Conservation (phyloP, 495 filamentous ascomycete species). For the Hyphodiscus hymeniophilus region DNA sequence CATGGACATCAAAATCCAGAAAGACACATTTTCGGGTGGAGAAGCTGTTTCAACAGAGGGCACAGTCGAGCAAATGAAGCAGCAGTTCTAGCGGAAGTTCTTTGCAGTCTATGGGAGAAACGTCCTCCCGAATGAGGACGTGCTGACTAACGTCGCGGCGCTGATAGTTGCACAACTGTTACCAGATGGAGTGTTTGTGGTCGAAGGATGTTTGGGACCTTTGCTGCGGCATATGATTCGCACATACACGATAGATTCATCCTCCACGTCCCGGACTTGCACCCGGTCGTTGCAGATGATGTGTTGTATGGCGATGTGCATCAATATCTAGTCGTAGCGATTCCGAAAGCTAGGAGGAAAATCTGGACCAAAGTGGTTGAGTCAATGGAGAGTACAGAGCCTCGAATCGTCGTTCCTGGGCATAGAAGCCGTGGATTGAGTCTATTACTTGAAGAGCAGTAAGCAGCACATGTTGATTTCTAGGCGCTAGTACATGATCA, state of each 20-base stretch:
- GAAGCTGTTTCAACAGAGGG: constrained; percentile 26
- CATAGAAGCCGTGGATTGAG: constrained; percentile 19
- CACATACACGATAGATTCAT: neutral
- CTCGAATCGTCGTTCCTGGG: constrained; percentile 26
- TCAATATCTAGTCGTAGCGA: constrained; percentile 27
- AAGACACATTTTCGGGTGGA: constrained; percentile 24
- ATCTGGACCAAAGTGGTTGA: constrained; percentile 29
- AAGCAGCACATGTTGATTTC: neutral
- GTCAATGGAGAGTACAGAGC: constrained; percentile 24
- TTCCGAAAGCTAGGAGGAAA: constrained; percentile 17
- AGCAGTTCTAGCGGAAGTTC: constrained; percentile 11
- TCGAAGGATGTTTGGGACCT: neutral
- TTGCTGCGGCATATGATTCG: no score
- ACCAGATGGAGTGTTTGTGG: neutral
- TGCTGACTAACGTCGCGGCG: neutral
- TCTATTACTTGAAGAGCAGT: neutral
- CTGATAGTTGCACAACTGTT: neutral
- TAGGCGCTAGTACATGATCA: neutral
- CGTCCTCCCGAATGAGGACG: neutral
- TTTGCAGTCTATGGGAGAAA: neutral
- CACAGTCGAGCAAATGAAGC: constrained; percentile 27
- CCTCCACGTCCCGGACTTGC: constrained; percentile 1
- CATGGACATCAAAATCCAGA: constrained; percentile 26
- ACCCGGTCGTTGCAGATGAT: constrained; percentile 1
- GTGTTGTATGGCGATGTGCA: constrained; percentile 27